Conservation (phyloP, 129 eudicot genomes). For the Rutidosis leptorrhynchoides region DNA sequence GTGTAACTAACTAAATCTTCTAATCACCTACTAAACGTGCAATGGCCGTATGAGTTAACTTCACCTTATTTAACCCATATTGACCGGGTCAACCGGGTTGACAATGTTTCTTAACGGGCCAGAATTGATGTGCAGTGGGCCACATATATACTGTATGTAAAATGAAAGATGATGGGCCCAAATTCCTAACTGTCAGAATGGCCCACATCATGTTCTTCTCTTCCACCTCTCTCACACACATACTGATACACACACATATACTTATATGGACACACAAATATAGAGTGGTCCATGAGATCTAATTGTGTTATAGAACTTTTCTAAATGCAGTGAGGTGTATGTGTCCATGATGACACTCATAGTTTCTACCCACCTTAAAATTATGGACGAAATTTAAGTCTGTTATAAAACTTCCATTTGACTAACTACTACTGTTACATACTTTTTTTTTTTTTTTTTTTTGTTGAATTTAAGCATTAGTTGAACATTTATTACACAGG, state of each 20-base stretch:
- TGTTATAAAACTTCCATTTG: background rate
- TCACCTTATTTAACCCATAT: background rate
- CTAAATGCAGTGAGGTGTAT: conserved; percentile 1
- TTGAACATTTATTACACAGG: too few relatives aligned
- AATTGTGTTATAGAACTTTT: background rate
- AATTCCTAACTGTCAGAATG: conserved; percentile 31
- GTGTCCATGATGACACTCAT: background rate
- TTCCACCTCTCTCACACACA: background rate
- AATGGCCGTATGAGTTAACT: background rate
- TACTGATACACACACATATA: background rate
- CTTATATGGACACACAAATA: background rate
- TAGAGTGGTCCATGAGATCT: conserved; percentile 9
- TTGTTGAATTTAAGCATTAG: too few relatives aligned
- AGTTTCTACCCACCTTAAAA: background rate
- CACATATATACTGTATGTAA: conserved; percentile 14
- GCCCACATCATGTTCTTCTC: conserved; percentile 41
- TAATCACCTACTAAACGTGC: background rate
- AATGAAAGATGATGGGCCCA: conserved; percentile 27
- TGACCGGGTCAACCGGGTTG: conserved; percentile 26
- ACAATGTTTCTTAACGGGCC: conserved; percentile 28
- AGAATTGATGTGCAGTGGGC: conserved; percentile 14
- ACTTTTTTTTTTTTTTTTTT: too few relatives aligned
- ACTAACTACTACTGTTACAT: too few relatives aligned
- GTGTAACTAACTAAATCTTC: background rate
- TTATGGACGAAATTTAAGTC: background rate